Percentiles rank a stretch among this genome's conserved stretches.
Conservation (phyloP, 176 grass and related monocot genomes). For the Chrysopogon serrulatus region DNA sequence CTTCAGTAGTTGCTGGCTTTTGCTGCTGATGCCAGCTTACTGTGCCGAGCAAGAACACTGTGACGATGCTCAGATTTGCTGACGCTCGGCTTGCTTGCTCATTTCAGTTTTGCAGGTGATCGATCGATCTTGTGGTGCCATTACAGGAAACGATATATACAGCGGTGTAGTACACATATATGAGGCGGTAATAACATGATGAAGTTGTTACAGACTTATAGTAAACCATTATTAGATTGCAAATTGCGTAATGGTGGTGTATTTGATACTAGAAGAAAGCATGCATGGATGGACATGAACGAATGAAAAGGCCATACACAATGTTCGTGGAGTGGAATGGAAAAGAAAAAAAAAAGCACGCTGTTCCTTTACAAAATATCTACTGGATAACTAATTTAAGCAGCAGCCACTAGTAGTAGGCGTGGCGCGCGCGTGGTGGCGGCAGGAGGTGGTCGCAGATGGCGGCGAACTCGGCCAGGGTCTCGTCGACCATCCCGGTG, state of each 20-base stretch:
- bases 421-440: background rate
- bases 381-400: background rate
- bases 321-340: background rate
- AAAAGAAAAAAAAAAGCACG: background rate
- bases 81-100: no score
- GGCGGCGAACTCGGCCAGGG: slow-evolving; percentile 36
- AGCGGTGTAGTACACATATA: no score
- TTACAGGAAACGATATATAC: no score
- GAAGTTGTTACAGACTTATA: no score
- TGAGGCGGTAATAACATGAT: no score
- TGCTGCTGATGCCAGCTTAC: background rate
- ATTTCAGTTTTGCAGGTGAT: no score
- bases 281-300: no score
- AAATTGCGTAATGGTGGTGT: no score
- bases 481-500: slow-evolving; percentile 28
- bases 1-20: background rate
- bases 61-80: background rate
- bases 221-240: no score
- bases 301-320: no score
- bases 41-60: background rate
- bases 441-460: slow-evolving; percentile 34
- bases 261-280: no score
- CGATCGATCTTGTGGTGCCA: no score
- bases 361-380: background rate
- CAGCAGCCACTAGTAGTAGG: background rate